phyloP scores from a whole-genome alignment of 441 rosid genomes.

The Isatis lusitanica region DNA sequence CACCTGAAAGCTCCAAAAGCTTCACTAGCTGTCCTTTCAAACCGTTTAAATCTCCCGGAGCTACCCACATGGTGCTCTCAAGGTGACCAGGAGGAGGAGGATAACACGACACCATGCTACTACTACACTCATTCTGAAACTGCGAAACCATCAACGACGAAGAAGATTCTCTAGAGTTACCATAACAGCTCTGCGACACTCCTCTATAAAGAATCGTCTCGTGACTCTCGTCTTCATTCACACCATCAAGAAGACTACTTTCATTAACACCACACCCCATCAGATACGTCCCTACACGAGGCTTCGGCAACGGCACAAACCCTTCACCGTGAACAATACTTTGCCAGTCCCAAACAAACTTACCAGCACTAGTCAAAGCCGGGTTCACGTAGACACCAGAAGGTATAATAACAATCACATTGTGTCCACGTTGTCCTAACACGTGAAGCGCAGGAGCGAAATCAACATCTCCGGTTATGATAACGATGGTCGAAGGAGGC shows the following conservation, averaged over 20 bases:
- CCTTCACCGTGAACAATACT: conserved; percentile 97
- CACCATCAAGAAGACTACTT: conserved; percentile 46
- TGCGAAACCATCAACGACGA: conserved; percentile 52
- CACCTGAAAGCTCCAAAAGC: conserved; percentile 84
- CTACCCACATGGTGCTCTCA: conserved; percentile 78
- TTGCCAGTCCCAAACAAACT: conserved; percentile 98
- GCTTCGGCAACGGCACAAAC: conserved; percentile 58
- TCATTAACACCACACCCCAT: conserved; percentile 47
- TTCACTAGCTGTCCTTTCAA: conserved; percentile 73
- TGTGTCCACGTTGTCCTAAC: conserved; percentile 90
- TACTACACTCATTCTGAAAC: conserved; percentile 48
- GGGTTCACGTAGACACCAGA: conserved; percentile 80
- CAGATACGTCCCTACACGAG: conserved; percentile 31
- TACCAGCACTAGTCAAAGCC: conserved; percentile 87
- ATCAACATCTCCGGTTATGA: conserved; percentile 96
- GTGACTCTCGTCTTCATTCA: conserved; percentile 61
- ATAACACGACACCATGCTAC: conserved; percentile 30
- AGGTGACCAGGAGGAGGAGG: conserved; percentile 50
- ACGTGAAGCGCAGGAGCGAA: conserved; percentile 95
- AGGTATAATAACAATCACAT: conserved; percentile 84
- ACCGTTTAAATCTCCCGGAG: conserved; percentile 89
- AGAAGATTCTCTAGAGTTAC: conserved; percentile 51
- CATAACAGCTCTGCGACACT: conserved; percentile 52
- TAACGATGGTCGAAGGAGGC: conserved; percentile 83
- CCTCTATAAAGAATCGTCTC: conserved; percentile 65